Evolutionary conservation across 2,329 filamentous ascomycete species (phyloP), one percentile per base, ranked within the genome.

Genomic region (Orbilia oligospora): DNA sequence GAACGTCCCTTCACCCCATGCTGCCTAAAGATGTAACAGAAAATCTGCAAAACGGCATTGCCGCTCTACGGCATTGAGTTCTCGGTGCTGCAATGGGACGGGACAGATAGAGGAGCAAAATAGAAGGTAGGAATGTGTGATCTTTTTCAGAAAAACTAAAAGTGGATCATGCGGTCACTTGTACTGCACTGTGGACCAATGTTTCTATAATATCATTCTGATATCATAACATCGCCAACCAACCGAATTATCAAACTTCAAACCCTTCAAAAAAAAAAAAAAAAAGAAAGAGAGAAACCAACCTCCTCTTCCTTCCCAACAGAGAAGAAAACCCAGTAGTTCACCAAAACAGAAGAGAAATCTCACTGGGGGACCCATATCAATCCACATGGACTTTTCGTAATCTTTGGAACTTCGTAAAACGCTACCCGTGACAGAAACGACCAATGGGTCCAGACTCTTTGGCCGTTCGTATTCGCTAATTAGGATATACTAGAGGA

Each of bases 1-100:
- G 56, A 61, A 44, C 16, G 12, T 27, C 27, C 27, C 27, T 6
- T 3, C 27, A 3, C 27, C 24, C 10, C 53, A 20, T 5, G 58
- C 48, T 72, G 69, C 69, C 58, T 72, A 41, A 53, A 46, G 5
- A n/a, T 61, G 56, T 61, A 61, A 61, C 56, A 16, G 18, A 18
- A 61, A 61, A 46, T 61, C 56, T 61, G 18, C 20, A 44, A 5
- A 61, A 27, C 20, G 36, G 36, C 20, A 41, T 24, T 41, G 56
- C 56, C 22, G 56, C 36, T 41, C 56, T 61, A 61, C 56, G 36
- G 56, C 56, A 44, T 61, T 18, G 22, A 58, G 1, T 10, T 22
- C 18, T 58, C 33, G 53, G 53, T 14, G 36, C 20, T 61, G 56
- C 33, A 44, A 10, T 27, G 14, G 20, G 5, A 36, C 36, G 56